These are phyloP conservation scores for Domatiomyces globalis DNA, from an alignment of 2,329 filamentous ascomycete genomes.

Conservation along the genomic window DNA sequence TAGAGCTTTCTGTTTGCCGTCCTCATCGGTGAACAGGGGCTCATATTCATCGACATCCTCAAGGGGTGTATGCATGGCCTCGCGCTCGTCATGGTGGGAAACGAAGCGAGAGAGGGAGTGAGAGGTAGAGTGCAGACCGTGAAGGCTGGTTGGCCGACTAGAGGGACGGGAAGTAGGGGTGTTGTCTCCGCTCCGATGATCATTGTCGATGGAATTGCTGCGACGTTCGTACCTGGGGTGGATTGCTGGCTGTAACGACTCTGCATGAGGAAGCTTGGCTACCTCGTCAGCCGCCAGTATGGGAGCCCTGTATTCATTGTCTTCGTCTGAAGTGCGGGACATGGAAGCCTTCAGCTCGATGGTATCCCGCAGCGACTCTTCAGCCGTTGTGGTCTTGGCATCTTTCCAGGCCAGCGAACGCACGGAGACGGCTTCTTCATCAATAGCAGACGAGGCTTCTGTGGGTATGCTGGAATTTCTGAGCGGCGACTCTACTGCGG, in stretches of 20 bases:
- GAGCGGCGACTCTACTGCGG: conserved; percentile 37
- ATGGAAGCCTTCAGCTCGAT: conserved; percentile 37
- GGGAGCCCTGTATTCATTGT: conserved; percentile 54
- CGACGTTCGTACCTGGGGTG: conserved; percentile 56
- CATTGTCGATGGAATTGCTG: conserved; percentile 44
- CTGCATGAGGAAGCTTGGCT: conserved; percentile 54
- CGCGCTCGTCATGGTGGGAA: conserved; percentile 38
- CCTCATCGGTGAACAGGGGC: conserved; percentile 73
- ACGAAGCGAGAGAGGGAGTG: conserved; percentile 35
- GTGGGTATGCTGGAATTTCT: conserved; percentile 37
- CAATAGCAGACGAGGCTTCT: conserved; percentile 19
- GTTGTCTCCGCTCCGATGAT: conserved; percentile 36
- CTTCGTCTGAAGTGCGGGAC: conserved; percentile 33
- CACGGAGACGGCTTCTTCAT: conserved; percentile 17
- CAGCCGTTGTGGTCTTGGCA: conserved; percentile 28
- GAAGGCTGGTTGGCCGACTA: conserved; percentile 51
- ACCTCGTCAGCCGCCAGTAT: conserved; percentile 85
- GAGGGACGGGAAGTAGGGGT: conserved; percentile 43
- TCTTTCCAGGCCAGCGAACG: no score
- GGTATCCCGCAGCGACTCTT: conserved; percentile 27
- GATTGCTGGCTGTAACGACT: conserved; percentile 64
- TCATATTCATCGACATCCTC: conserved; percentile 92
- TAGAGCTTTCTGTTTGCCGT: conserved; percentile 39
- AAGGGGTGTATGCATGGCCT: conserved; percentile 50
- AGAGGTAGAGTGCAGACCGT: conserved; percentile 36